A percentile compares a stretch with the other conserved stretches of the same genome.
Evolutionary conservation across 139 green algal genomes (phyloP).

Genomic region (Monoraphidium neglectum): DNA sequence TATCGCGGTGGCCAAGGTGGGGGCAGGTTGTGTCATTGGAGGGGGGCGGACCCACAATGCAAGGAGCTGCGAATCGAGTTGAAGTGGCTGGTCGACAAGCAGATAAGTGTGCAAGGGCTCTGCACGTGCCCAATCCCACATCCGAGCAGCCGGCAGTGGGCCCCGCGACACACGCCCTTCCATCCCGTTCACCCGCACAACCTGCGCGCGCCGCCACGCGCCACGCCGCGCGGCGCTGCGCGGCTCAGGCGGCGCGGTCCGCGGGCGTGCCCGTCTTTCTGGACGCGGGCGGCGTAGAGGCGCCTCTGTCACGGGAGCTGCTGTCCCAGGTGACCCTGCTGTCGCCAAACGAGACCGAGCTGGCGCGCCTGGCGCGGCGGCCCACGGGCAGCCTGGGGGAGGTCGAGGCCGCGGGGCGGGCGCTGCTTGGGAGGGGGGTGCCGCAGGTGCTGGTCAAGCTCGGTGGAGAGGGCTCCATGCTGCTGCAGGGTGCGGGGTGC

Average conservation of each 20-base stretch:
- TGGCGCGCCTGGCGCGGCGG: slow-evolving; percentile 72
- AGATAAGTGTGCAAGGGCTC: too few relatives aligned
- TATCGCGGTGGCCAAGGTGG: slow-evolving; percentile 62
- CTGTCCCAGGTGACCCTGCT: slow-evolving; percentile 72
- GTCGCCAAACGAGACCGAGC: slow-evolving; percentile 92
- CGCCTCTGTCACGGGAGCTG: slow-evolving; percentile 55
- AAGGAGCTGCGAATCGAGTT: too few relatives aligned
- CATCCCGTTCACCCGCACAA: too few relatives aligned
- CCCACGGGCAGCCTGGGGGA: slow-evolving; percentile 52
- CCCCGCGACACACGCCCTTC: too few relatives aligned
- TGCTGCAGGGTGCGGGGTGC: slow-evolving; percentile 47
- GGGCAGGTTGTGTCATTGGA: too few relatives aligned
- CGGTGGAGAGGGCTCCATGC: slow-evolving; percentile 72
- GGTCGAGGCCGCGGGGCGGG: slow-evolving; percentile 12
- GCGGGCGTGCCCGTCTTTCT: slow-evolving; percentile 82
- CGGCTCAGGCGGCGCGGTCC: slow-evolving; percentile 47
- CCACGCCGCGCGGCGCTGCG: too few relatives aligned
- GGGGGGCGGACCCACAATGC: too few relatives aligned
- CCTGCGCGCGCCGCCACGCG: too few relatives aligned
- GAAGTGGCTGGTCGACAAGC: too few relatives aligned
- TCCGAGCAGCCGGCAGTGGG: too few relatives aligned
- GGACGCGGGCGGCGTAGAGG: slow-evolving; percentile 82
- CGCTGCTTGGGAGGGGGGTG: not conserved
- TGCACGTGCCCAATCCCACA: too few relatives aligned
- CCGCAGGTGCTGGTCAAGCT: slow-evolving; percentile 84